Conservation (phyloP, 805 yeast species). For the Starmerella powellii region DNA sequence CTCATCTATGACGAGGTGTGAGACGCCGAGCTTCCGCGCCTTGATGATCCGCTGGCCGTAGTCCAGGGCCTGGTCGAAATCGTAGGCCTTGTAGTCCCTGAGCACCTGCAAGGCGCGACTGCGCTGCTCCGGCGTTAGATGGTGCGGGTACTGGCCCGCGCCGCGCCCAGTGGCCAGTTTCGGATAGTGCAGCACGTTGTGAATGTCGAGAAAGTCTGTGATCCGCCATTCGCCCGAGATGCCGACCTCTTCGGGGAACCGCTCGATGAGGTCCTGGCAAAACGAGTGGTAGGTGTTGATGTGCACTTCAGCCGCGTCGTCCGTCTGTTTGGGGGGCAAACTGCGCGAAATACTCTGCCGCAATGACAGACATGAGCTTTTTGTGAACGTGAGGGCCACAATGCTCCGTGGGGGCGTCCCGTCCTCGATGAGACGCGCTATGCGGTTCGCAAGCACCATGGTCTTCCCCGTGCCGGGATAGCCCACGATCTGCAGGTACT, state of each 20-base stretch:
- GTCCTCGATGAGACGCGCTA: conserved; percentile 51
- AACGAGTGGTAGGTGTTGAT: conserved; percentile 59
- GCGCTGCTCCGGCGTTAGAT: neutral
- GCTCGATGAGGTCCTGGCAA: conserved; percentile 63
- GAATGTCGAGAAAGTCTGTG: conserved; percentile 55
- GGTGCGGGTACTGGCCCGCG: too few relatives aligned
- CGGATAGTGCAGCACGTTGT: conserved; percentile 12
- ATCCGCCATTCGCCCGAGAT: conserved; percentile 38
- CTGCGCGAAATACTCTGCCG: conserved; percentile 39
- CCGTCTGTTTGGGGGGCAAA: conserved; percentile 2
- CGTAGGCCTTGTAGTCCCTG: conserved; percentile 37
- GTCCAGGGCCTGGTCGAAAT: conserved; percentile 72
- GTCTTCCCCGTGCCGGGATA: conserved; percentile 74
- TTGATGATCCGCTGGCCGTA: conserved; percentile 32
- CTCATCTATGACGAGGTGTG: conserved; percentile 80
- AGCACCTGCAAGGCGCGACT: conserved; percentile 24
- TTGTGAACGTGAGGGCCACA: conserved; percentile 85
- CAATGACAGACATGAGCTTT: conserved; percentile 83
- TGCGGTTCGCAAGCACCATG: conserved; percentile 65
- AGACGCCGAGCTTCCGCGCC: conserved; percentile 29
- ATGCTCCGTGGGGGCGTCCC: conserved; percentile 48
- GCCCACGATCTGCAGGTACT: conserved; percentile 44
- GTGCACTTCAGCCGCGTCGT: conserved; percentile 30
- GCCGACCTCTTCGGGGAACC: conserved; percentile 26
- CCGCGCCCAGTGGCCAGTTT: neutral